Evolutionary conservation across 2,329 filamentous ascomycete genomes (phyloP).

Genomic region (Elsinoe batatas): DNA sequence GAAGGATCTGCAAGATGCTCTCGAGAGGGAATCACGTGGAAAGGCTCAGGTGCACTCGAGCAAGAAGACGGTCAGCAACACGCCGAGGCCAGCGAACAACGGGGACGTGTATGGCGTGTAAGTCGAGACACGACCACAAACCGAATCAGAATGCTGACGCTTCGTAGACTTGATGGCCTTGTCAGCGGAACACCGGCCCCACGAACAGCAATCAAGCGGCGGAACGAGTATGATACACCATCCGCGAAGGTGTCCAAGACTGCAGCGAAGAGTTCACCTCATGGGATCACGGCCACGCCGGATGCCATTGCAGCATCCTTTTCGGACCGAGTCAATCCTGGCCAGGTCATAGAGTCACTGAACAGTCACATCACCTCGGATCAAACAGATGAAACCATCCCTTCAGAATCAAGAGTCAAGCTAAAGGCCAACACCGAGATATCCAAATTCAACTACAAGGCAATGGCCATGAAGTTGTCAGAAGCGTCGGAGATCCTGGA

Average conservation of each 20-base stretch:
- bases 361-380: slow-evolving; percentile 61
- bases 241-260: slow-evolving; percentile 36
- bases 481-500: slow-evolving; percentile 90
- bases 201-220: slow-evolving; percentile 43
- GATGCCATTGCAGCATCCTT: slow-evolving; percentile 46
- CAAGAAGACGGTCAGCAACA: slow-evolving; percentile 47
- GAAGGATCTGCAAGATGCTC: slow-evolving; percentile 70
- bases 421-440: slow-evolving; percentile 78
- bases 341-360: slow-evolving; percentile 72
- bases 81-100: slow-evolving; percentile 37
- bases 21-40: slow-evolving; percentile 66
- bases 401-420: slow-evolving; percentile 67
- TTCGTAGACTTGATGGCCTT: slow-evolving; percentile 37
- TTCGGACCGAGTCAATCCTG: slow-evolving; percentile 64
- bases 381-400: slow-evolving; percentile 53
- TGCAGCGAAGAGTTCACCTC: slow-evolving; percentile 42
- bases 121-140: slow-evolving; percentile 19
- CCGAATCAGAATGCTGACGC: not conserved
- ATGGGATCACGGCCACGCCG: slow-evolving; percentile 28
- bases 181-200: slow-evolving; percentile 35
- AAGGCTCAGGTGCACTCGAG: slow-evolving; percentile 49
- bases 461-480: slow-evolving; percentile 87
- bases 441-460: slow-evolving; percentile 84
- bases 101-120: slow-evolving; percentile 78
- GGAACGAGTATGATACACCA: slow-evolving; percentile 43